phyloP scores from a whole-genome alignment of 805 yeast genomes.

The Kodamaea restingae region DNA sequence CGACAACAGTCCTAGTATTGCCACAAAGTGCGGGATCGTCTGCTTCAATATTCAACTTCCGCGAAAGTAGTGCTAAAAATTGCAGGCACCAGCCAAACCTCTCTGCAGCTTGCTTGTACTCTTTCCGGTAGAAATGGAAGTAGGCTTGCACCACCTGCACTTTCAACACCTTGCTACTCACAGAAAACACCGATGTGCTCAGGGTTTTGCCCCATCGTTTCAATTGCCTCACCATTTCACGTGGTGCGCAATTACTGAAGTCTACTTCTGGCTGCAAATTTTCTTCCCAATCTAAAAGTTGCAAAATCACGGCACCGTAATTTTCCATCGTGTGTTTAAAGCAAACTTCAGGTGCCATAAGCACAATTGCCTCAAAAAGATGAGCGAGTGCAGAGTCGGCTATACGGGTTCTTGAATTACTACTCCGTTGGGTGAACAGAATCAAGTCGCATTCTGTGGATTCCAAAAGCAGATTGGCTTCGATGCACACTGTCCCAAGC shows the following conservation, averaged over 20 bases:
- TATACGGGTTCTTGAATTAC: neutral
- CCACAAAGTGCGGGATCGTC: neutral
- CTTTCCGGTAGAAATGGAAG: conserved; percentile 12
- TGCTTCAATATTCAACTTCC: neutral
- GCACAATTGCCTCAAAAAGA: conserved; percentile 13
- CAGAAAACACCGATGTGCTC: neutral
- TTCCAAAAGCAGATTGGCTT: neutral
- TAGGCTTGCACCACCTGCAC: conserved; percentile 18
- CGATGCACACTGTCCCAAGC: conserved; percentile 4
- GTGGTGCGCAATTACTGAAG: conserved; percentile 10
- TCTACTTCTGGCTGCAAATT: conserved; percentile 16
- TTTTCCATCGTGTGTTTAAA: conserved; percentile 11
- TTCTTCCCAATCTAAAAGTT: conserved; percentile 10
- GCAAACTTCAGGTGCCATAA: conserved; percentile 14
- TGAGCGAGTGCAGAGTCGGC: neutral
- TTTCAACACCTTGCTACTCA: conserved; percentile 12
- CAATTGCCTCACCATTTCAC: conserved; percentile 10
- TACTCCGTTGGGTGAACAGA: neutral
- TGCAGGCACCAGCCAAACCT: conserved; percentile 18
- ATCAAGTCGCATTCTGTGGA: neutral
- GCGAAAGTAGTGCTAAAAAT: conserved; percentile 11
- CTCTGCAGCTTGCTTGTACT: conserved; percentile 15
- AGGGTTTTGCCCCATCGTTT: conserved; percentile 5
- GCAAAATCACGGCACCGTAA: conserved; percentile 4
- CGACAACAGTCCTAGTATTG: conserved; percentile 1